A percentile compares a stretch with the other conserved stretches of the same genome.
Conservation (phyloP, 164 flowering plant genomes). For the Sextonia rubra region DNA sequence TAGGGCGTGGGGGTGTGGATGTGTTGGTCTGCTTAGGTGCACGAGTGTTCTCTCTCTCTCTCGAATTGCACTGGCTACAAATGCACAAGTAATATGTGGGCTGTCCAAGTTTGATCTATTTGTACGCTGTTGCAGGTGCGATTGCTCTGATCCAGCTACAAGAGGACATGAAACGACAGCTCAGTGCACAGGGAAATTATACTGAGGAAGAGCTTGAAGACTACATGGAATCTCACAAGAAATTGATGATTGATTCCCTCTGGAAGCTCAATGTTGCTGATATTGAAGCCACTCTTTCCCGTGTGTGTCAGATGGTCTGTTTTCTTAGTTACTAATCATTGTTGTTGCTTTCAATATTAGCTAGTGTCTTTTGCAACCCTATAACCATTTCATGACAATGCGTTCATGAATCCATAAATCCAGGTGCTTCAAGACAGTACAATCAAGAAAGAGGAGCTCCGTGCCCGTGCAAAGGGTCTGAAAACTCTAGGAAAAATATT, state of each 20-base stretch:
- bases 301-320: constrained; percentile 92
- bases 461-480: constrained; percentile 86
- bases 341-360: constrained; percentile 3
- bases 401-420: constrained; percentile 14
- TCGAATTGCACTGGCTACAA: not conserved
- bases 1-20: not conserved
- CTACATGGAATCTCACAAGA: constrained; percentile 80
- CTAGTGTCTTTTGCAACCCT: not conserved
- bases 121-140: constrained; percentile 46
- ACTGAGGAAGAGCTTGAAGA: constrained; percentile 91
- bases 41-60: not conserved
- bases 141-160: constrained; percentile 89
- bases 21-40: not conserved
- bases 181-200: constrained; percentile 85
- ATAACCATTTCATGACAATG: not conserved
- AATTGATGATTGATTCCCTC: constrained; percentile 85
- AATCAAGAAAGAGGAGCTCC: constrained; percentile 83
- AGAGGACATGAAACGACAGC: constrained; percentile 92
- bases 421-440: constrained; percentile 90
- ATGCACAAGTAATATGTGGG: not conserved
- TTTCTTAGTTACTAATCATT: not conserved
- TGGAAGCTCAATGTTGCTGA: constrained; percentile 99
- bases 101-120: not conserved
- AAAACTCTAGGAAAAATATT: constrained; percentile 89
- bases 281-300: constrained; percentile 92